Base-by-base conservation (phyloP, 148 eudicot species). In the Rhododendron henanense region DNA sequence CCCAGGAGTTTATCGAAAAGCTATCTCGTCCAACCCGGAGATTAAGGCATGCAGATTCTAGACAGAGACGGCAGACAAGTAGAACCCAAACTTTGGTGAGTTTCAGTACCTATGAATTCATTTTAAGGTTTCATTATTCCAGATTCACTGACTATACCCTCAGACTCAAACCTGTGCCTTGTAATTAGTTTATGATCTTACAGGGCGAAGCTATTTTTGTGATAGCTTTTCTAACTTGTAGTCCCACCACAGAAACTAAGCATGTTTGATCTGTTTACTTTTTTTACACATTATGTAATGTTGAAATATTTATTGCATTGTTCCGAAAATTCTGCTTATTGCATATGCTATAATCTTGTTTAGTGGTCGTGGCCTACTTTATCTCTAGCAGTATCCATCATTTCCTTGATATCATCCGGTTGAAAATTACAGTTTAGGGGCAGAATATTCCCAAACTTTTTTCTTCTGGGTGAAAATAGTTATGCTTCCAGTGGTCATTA, bases 51-150 rank as follows among this genome's bases (percentile, higher is more conserved):
- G 81, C 87, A 57, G 81, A 81, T 86, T 85, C 90, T 86, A 84
- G 71, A 48, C 85, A 86, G 81, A 89, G 86, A 86, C 88, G 78
- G 84, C 88, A 87, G 65, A 41, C 85, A 51, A 41, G 19, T 84
- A 89, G 78, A 87, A 83, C 81, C 57, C 84, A 86, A 86, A 88
- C 86, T 35, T 82, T 84, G 91, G 96, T 94, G 84, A 91, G 93
- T 87, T 81, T 18, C 61, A 47, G 50, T 50, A 5, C 33, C 37
- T 79, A 41, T 50, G 39, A 28, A 10, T 28, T 47, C 5, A 50
- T 6, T 28, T 2, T 47, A 15, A 48, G 10, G 5, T 79, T 11
- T 14, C 28, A 15, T 50, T 79, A 47, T 79, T 51, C 59, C 59
- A 48, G 33, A 14, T 79, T 79, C 59, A 47, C 9, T 19, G 5